phyloP scores from a whole-genome alignment of 805 yeast species.

The Zygosaccharomyces siamensis region DNA sequence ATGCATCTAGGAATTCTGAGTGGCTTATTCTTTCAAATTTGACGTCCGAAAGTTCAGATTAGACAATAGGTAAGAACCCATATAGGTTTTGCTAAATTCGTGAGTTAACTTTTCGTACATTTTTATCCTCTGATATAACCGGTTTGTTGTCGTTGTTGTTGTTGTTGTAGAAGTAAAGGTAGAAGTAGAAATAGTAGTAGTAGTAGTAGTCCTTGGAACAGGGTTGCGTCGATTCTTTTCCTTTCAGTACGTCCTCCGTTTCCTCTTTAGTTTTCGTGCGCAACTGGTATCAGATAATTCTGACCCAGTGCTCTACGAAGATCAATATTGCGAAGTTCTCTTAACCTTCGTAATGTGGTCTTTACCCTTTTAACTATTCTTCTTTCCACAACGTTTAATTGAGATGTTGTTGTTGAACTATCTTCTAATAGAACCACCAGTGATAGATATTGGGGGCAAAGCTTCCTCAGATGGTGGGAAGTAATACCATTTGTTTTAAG shows the following conservation, averaged over 20 bases:
- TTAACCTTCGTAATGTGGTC: background rate
- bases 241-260: background rate
- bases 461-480: conserved; percentile 13
- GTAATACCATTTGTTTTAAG: conserved; percentile 19
- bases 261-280: background rate
- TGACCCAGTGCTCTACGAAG: conserved; percentile 32
- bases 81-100: too few species aligned
- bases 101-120: too few species aligned
- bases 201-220: too few species aligned
- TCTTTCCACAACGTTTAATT: background rate
- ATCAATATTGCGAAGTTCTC: conserved; percentile 22
- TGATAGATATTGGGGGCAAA: conserved; percentile 14
- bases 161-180: too few species aligned
- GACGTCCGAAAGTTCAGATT: too few species aligned
- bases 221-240: background rate
- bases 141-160: background rate
- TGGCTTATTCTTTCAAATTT: too few species aligned
- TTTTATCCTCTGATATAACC: too few species aligned
- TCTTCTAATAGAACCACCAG: conserved; percentile 12
- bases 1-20: too few species aligned
- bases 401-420: background rate
- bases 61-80: too few species aligned
- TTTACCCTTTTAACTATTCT: background rate
- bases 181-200: too few species aligned
- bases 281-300: conserved; percentile 16